Evolutionary conservation across 2,329 filamentous ascomycete genomes (phyloP).

Genomic region (Trichocomaceae sp.): DNA sequence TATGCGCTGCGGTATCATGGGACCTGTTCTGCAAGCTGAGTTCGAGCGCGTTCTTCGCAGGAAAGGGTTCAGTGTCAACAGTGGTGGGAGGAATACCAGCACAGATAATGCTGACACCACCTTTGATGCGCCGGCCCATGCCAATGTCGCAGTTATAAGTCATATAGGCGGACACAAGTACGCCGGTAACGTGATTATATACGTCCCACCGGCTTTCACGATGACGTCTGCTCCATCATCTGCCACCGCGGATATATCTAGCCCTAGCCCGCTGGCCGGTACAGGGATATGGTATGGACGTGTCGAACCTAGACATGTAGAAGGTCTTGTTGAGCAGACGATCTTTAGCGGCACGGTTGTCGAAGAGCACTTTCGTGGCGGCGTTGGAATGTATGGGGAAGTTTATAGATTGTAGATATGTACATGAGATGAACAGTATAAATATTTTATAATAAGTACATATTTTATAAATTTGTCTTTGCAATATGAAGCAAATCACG

Average conservation of each 20-base stretch:
- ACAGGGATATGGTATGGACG: conserved; percentile 75
- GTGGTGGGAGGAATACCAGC: conserved; percentile 5
- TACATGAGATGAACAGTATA: background rate
- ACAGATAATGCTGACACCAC: conserved; percentile 1
- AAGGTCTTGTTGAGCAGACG: conserved; percentile 82
- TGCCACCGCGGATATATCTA: background rate
- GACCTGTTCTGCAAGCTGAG: conserved; percentile 62
- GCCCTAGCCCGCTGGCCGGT: conserved; percentile 29
- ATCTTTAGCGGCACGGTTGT: conserved; percentile 82
- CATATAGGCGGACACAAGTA: conserved; percentile 96
- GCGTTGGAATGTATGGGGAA: conserved; percentile 69
- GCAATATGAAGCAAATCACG: background rate
- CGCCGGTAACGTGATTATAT: conserved; percentile 86
- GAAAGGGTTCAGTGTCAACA: conserved; percentile 25
- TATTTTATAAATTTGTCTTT: background rate
- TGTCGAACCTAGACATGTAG: conserved; percentile 75
- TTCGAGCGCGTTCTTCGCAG: conserved; percentile 50
- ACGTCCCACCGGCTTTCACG: conserved; percentile 44
- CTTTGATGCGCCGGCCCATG: conserved; percentile 27
- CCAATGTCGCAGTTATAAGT: conserved; percentile 51
- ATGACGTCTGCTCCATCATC: conserved; percentile 7
- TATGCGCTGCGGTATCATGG: conserved; percentile 71
- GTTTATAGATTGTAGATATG: conserved; percentile 52
- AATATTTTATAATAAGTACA: no score
- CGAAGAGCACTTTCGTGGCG: conserved; percentile 72